These are phyloP conservation scores for Malbranchea zuffiana DNA, from an alignment of 2,329 filamentous ascomycete species.

Conservation along the genomic window DNA sequence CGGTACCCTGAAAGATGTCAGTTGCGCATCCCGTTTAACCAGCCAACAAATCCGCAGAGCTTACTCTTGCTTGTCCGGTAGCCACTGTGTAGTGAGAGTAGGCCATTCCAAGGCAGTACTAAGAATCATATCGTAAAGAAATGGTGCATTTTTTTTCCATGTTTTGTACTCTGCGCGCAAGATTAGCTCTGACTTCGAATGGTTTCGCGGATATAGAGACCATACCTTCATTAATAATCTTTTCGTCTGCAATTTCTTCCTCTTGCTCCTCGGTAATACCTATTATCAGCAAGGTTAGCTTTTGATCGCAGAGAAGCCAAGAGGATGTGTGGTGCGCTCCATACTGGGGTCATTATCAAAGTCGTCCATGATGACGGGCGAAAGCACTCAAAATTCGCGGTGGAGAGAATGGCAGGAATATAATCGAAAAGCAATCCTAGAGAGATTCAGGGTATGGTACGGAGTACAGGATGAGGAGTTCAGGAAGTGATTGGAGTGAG, in stretches of 20 bases:
- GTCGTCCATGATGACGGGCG: too few species aligned
- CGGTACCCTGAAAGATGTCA: conserved; percentile 44
- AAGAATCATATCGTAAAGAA: conserved; percentile 95
- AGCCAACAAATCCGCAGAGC: conserved; percentile 17
- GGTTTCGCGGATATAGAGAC: neutral
- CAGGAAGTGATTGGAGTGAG: too few species aligned
- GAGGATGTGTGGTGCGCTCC: too few species aligned
- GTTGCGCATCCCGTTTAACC: conserved; percentile 1
- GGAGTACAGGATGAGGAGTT: too few species aligned
- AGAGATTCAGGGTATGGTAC: too few species aligned
- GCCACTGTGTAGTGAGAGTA: conserved; percentile 94
- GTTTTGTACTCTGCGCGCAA: conserved; percentile 80
- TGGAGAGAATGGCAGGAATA: too few species aligned
- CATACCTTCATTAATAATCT: conserved; percentile 83
- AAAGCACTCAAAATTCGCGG: too few species aligned
- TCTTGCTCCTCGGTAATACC: conserved; percentile 41
- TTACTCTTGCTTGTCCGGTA: conserved; percentile 79
- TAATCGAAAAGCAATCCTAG: too few species aligned
- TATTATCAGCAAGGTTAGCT: too few species aligned
- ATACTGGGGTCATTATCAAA: too few species aligned
- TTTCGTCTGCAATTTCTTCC: conserved; percentile 67
- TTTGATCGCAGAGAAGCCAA: too few species aligned
- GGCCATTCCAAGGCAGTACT: conserved; percentile 95
- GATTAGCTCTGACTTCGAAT: neutral
- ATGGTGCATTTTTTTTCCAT: conserved; percentile 99